Percentiles rank a stretch among this genome's conserved stretches.
These are phyloP conservation scores for Dendrobium chrysotoxum DNA, from an alignment of 106 monocot species.

Conservation along the genomic window DNA sequence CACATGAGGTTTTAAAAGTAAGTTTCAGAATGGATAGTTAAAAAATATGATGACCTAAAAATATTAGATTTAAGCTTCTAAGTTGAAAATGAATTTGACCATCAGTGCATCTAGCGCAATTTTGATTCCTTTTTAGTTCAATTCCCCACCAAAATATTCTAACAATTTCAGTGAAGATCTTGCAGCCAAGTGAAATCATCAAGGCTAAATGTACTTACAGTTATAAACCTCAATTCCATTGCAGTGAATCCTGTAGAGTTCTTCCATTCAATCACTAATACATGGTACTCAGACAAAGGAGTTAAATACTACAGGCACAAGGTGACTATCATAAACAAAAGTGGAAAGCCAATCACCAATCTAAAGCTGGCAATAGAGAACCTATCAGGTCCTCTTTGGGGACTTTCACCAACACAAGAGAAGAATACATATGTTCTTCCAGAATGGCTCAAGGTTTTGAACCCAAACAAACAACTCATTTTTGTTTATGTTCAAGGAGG, in stretches of 20 bases:
- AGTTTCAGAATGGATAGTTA: no score
- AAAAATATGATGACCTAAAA: no score
- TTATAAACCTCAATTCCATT: background rate
- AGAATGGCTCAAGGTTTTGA: conserved; percentile 40
- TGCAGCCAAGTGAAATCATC: no score
- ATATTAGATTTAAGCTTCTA: no score
- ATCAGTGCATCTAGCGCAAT: no score
- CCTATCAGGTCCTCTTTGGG: conserved; percentile 59
- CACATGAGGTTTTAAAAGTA: no score
- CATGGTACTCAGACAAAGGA: conserved; percentile 44
- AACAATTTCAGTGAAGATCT: no score
- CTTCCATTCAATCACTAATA: conserved; percentile 52
- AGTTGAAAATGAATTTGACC: no score
- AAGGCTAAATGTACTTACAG: background rate
- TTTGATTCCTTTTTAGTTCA: no score
- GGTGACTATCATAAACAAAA: conserved; percentile 52
- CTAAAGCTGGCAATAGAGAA: conserved; percentile 49
- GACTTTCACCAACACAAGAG: conserved; percentile 36
- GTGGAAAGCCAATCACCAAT: conserved; percentile 38
- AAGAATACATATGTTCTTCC: conserved; percentile 54
- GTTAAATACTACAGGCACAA: conserved; percentile 49
- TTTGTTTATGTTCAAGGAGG: conserved; percentile 86
- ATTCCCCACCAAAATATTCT: no score
- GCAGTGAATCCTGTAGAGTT: conserved; percentile 55
- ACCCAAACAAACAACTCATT: conserved; percentile 29